Base-by-base conservation (phyloP, 1,284 basidiomycete species). In the Cryptococcus hybrid region DNA sequence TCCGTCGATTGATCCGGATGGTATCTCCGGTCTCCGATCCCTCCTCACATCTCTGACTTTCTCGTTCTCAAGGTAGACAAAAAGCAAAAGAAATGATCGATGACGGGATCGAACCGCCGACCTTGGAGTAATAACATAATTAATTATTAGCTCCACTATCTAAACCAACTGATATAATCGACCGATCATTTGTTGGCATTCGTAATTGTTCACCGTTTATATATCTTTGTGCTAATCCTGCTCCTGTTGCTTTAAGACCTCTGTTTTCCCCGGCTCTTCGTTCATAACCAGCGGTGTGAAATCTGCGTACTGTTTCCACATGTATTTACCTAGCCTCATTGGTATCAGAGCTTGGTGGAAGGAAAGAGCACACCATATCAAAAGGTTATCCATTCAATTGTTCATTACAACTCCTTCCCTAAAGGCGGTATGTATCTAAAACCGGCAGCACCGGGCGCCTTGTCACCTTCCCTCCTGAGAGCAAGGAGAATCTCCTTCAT, bases 401-500 rank as follows among this genome's bases (percentile, higher is more conserved):
- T n/a, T 7, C 7, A 7, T 7, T 24, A 15, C 7, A 7, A 15
- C 43, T 45, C 3, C 7, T 24, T 24, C 7, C 15, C 12, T 45
- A 5, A 43, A 43, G 5, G 42, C 5, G 15, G 42, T 43, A 30
- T 30, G 30, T 4, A 30, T 43, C 30, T 73, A 96, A 78, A 96
- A 11, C 93, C 93, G 57, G 84, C 89, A 40, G 93, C 93, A 39
- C 92, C 92, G 42, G 93, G 93, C 39, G 93, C 93, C 62, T 85
- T 83, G 58, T 89, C 88, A 43, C 92, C 93, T 79, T 96, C 92
- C 64, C 93, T 82, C 80, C 86, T 88, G 68, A 97, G 79, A 57
- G 88, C 83, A 66, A 96, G 79, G 58, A 96, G 79, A 47, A 96
- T 88, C 75, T 96, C 94, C 80, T 92, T 95, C 84, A 92, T 92